Percentiles rank a stretch among this genome's conserved stretches.
phyloP scores from a whole-genome alignment of 805 yeast genomes.

The Candida alai region DNA sequence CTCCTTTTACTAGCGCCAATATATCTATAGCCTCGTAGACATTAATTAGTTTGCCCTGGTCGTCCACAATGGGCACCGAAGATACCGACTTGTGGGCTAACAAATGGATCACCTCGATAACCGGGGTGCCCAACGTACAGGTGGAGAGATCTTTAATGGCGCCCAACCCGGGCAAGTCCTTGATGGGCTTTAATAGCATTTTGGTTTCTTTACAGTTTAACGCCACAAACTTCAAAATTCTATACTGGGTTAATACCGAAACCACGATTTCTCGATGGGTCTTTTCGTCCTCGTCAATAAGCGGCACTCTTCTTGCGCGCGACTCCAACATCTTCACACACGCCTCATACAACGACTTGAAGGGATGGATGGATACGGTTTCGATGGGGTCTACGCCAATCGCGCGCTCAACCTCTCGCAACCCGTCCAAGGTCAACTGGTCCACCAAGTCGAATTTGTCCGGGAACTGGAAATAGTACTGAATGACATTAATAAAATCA shows the following conservation, averaged over 20 bases:
- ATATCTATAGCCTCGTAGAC: slow-evolving; percentile 97
- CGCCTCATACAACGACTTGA: slow-evolving; percentile 84
- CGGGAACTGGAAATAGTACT: slow-evolving; percentile 86
- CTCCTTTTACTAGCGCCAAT: slow-evolving; percentile 87
- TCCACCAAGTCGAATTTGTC: slow-evolving; percentile 87
- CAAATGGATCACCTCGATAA: slow-evolving; percentile 84
- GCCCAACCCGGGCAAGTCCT: slow-evolving; percentile 64
- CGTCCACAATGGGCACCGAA: slow-evolving; percentile 90
- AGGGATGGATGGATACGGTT: slow-evolving; percentile 85
- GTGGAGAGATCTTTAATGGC: slow-evolving; percentile 55
- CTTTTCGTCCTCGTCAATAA: slow-evolving; percentile 90
- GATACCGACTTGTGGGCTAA: slow-evolving; percentile 79
- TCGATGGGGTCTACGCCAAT: slow-evolving; percentile 85
- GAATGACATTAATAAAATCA: slow-evolving; percentile 93
- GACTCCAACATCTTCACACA: slow-evolving; percentile 87
- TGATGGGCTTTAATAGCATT: slow-evolving; percentile 71
- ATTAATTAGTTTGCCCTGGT: slow-evolving; percentile 61
- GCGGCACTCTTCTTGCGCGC: slow-evolving; percentile 88
- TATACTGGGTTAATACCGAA: slow-evolving; percentile 90
- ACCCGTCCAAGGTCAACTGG: slow-evolving; percentile 76
- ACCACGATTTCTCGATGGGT: slow-evolving; percentile 93
- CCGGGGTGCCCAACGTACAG: slow-evolving; percentile 88
- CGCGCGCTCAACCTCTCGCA: slow-evolving; percentile 80
- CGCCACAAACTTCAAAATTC: slow-evolving; percentile 92
- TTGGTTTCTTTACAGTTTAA: slow-evolving; percentile 93